phyloP scores from a whole-genome alignment of 2,329 filamentous ascomycete genomes.

The Ophiocordyceps camponoti-floridani region DNA sequence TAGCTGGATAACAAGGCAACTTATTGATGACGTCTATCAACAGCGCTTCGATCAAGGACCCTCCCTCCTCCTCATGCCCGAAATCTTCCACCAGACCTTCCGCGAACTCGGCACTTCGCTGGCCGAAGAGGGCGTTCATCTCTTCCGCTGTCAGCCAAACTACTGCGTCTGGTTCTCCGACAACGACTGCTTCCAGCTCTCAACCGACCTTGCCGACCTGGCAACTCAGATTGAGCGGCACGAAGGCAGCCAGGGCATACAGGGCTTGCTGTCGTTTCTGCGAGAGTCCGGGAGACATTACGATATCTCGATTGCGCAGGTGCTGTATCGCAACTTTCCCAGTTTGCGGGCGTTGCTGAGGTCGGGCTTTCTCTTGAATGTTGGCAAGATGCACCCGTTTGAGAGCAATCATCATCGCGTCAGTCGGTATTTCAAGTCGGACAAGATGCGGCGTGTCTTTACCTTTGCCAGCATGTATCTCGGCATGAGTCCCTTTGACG shows the following conservation, averaged over 20 bases:
- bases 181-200: slow-evolving; percentile 42
- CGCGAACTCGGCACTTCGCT: too few species aligned
- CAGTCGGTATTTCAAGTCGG: slow-evolving; percentile 42
- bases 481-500: slow-evolving; percentile 64
- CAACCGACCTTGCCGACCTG: slow-evolving; percentile 53
- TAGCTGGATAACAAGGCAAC: too few species aligned
- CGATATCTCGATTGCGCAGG: slow-evolving; percentile 46
- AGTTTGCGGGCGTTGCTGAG: too few species aligned
- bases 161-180: slow-evolving; percentile 61
- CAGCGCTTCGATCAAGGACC: slow-evolving; percentile 13
- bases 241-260: slow-evolving; percentile 54
- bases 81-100: too few species aligned
- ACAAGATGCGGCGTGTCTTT: slow-evolving; percentile 43
- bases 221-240: slow-evolving; percentile 54
- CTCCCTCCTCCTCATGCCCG: background rate
- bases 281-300: slow-evolving; percentile 53
- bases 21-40: too few species aligned
- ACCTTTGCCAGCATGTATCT: slow-evolving; percentile 73
- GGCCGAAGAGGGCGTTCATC: slow-evolving; percentile 40
- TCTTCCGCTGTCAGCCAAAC: slow-evolving; percentile 58
- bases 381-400: slow-evolving; percentile 45
- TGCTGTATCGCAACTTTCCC: slow-evolving; percentile 49
- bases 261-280: slow-evolving; percentile 49
- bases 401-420: slow-evolving; percentile 52
- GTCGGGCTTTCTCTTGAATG: slow-evolving; percentile 24